Evolutionary conservation across 1,284 basidiomycete species (phyloP), one percentile per base, ranked within the genome.

Genomic region (Albatrellus sp.): DNA sequence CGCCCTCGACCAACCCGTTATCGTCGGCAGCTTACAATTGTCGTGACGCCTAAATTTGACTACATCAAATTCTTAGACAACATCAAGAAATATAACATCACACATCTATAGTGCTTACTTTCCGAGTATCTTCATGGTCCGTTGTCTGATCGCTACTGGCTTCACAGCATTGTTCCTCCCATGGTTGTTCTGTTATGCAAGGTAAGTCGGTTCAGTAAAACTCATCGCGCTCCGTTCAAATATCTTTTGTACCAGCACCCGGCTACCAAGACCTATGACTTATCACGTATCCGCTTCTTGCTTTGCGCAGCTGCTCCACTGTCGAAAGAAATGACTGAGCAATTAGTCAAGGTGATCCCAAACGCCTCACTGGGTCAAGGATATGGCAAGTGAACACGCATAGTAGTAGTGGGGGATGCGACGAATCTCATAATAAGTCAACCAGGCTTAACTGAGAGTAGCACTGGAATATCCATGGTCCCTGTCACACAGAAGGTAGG

Each of bases 281-380:
- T 92, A 19, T 70, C 67, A 38, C 63, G 68, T 42, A 59, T 90
- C 40, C 66, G 75, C 46, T 64, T 72, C 54, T 67, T 77, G 48
- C 72, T 86, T 64, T 67, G 68, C 40, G 82, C 85, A 19, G 88
- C 85, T 0, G 86, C 86, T 0, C 86, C 86, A 3, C 63, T 90
- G 4, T 78, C 81, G 2, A 62, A 69, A 13, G 84, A 85, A 54
- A 66, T 85, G 28, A 77, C 70, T 44, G 50, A 65, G 32, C 69
- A 76, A 51, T 59, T 85, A 30, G 60, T 70, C 37, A 60, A 67
- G 31, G 55, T 79, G 33, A 60, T 88, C 12, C 81, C 81, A 0
- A 58, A 73, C 17, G 70, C 72, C 1, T 63, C 69, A 39, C 72
- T 85, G 42, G 78, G 77, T 9, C 81, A 85, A 59, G 77, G 70